Conservation (phyloP, 148 eudicot species). For the Amaranthus cruentus region DNA sequence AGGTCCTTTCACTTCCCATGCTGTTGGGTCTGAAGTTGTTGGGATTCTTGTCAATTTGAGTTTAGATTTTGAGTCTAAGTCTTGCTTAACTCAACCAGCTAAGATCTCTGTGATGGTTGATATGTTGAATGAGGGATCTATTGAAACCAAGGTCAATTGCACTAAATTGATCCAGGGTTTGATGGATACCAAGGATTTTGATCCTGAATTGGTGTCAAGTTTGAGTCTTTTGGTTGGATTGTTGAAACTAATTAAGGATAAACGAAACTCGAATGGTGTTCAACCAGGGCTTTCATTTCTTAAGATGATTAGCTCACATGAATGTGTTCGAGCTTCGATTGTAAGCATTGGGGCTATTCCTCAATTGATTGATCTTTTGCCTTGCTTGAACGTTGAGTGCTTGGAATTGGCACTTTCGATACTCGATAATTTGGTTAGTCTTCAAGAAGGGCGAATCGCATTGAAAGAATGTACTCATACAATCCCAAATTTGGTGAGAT, state of each 20-base stretch:
- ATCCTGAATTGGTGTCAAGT: constrained; percentile 59
- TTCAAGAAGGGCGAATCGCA: constrained; percentile 50
- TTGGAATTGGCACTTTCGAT: constrained; percentile 54
- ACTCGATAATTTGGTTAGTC: constrained; percentile 41
- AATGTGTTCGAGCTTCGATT: constrained; percentile 41
- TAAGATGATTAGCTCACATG: constrained; percentile 49
- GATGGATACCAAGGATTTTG: constrained; percentile 44
- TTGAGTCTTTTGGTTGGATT: constrained; percentile 79
- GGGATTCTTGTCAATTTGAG: constrained; percentile 63
- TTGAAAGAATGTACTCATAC: constrained; percentile 52
- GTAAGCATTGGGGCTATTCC: constrained; percentile 68
- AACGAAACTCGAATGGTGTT: constrained; percentile 51
- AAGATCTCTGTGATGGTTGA: constrained; percentile 77
- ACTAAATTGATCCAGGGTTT: constrained; percentile 51
- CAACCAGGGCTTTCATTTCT: constrained; percentile 59
- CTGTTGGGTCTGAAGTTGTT: constrained; percentile 75
- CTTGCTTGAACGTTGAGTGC: constrained; percentile 54
- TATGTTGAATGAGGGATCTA: constrained; percentile 84
- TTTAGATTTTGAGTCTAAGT: constrained; percentile 41
- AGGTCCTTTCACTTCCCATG: constrained; percentile 75
- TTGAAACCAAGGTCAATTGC: constrained; percentile 78
- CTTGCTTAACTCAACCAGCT: constrained; percentile 55
- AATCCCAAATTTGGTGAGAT: constrained; percentile 55
- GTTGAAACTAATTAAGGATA: constrained; percentile 69
- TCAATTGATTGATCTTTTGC: constrained; percentile 58